Base-by-base conservation (phyloP, 208 protist genomes). In the Wallacemonas collosoma region DNA sequence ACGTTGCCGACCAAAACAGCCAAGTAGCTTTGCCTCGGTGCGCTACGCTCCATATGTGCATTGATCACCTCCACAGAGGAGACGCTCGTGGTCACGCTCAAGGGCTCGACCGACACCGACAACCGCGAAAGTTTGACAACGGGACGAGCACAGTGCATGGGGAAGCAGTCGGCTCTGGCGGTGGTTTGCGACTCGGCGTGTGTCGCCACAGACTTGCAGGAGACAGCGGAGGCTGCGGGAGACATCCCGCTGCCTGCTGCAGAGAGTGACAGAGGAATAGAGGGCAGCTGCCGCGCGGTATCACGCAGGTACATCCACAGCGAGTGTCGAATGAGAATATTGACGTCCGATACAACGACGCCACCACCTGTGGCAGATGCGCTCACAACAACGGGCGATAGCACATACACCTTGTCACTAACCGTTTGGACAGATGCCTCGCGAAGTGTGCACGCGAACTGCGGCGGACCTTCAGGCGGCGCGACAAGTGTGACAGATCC, bases 371-470 rank as follows among this genome's bases (percentile, higher is more conserved):
- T 63, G 1, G 76, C 48, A 1, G 60, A 71, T 77, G 82, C 77
- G 58, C 67, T 68, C 55, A 82, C 73, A 45, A 75, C 77, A 2
- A 86, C 4, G 44, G 81, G 81, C 40, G 73, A 53, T 40, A 86
- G 8, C 3, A 86, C 56, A 44, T 74, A 78, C 38, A 26, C 56
- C 39, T 35, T 70, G 50, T 67, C 65, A 35, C 41, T 65, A 3
- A 65, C 51, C 67, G 75, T 56, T 68, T 65, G 75, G 60, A 83
- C 56, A 68, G 72, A 72, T 36, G 66, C 68, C 26, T 68, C 60
- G 11, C 70, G 79, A 70, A 83, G 47, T 38, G 79, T 83, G 79
- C 79, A 83, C 71, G 74, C 79, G n/a, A 76, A 51, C 71, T 76
- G 72, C 35, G 47, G 40, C 15, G 75, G 69, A 11, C 6, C 45